Conservation (phyloP, 306 rosid genomes). For the Leucaena leucocephala region DNA sequence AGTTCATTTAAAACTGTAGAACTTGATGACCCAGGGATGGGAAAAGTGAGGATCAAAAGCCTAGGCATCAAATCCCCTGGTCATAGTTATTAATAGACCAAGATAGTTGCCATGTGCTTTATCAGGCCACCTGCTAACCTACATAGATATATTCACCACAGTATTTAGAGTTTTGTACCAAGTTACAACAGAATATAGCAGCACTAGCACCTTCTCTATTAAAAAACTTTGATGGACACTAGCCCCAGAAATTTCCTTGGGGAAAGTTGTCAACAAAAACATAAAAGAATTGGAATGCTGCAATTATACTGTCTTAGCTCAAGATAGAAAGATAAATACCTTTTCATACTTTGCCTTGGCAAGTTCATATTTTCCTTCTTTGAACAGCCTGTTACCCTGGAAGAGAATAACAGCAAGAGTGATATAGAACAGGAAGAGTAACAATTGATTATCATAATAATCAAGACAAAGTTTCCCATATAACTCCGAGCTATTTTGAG, state of each 20-base stretch:
- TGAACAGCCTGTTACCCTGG: constrained; percentile 96
- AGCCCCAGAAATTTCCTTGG: constrained; percentile 5
- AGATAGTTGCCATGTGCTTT: neutral
- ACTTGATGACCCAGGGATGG: constrained; percentile 1
- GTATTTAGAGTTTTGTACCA: neutral
- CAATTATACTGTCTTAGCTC: constrained; percentile 9
- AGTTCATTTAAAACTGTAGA: neutral
- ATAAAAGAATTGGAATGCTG: neutral
- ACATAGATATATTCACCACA: constrained; percentile 8
- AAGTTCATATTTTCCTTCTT: constrained; percentile 93
- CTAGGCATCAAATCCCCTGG: neutral
- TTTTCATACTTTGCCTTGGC: constrained; percentile 98
- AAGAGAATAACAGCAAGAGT: constrained; percentile 38
- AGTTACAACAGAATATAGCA: constrained; percentile 8
- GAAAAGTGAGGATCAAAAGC: constrained; percentile 15
- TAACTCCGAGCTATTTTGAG: neutral
- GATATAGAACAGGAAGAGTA: neutral
- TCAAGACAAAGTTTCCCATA: neutral
- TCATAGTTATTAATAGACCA: constrained; percentile 4
- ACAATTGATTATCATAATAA: neutral
- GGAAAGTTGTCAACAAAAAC: constrained; percentile 10
- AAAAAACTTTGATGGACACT: neutral
- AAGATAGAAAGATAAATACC: constrained; percentile 50
- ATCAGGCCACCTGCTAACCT: constrained; percentile 9
- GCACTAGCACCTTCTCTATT: constrained; percentile 16